phyloP scores from a whole-genome alignment of 768 basidiomycete genomes.

The Rhodotorula diobovata region DNA sequence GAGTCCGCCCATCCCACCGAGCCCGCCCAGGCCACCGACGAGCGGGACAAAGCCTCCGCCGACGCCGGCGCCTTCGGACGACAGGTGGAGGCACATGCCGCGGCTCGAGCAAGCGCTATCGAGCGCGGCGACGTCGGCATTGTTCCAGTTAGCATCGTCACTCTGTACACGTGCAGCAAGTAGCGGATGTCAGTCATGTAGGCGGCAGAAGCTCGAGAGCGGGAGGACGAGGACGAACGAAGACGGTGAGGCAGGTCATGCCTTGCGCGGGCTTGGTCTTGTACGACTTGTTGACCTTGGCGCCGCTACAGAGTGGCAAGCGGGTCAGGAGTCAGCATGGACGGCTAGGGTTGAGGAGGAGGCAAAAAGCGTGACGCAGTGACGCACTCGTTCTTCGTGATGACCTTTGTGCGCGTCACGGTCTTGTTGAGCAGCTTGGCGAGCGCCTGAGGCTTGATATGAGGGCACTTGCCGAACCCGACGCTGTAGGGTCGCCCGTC shows the following conservation, averaged over 20 bases:
- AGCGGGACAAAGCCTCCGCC: neutral
- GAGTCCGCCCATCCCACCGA: neutral
- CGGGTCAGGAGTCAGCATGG: neutral
- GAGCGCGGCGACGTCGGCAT: slow-evolving; percentile 10
- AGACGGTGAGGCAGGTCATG: slow-evolving; percentile 14
- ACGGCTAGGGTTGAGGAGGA: no score
- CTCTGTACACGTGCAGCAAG: neutral
- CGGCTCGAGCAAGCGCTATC: neutral
- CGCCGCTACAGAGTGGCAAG: neutral
- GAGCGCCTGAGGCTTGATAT: slow-evolving; percentile 13
- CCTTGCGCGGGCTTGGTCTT: slow-evolving; percentile 11
- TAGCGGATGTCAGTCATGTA: no score
- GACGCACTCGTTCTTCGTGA: slow-evolving; percentile 19
- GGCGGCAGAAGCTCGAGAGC: no score
- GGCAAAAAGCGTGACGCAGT: no score
- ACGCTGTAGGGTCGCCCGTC: slow-evolving; percentile 2
- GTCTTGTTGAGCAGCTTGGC: slow-evolving; percentile 24
- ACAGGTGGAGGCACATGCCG: slow-evolving; percentile 29
- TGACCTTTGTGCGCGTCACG: slow-evolving; percentile 1
- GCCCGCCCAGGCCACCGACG: neutral
- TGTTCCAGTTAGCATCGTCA: slow-evolving; percentile 28
- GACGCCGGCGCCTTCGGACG: neutral
- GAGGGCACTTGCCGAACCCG: slow-evolving; percentile 8
- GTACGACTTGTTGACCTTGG: neutral
- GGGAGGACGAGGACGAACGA: neutral